phyloP scores from a whole-genome alignment of 2,329 filamentous ascomycete genomes.

The Emergomyces orientalis region DNA sequence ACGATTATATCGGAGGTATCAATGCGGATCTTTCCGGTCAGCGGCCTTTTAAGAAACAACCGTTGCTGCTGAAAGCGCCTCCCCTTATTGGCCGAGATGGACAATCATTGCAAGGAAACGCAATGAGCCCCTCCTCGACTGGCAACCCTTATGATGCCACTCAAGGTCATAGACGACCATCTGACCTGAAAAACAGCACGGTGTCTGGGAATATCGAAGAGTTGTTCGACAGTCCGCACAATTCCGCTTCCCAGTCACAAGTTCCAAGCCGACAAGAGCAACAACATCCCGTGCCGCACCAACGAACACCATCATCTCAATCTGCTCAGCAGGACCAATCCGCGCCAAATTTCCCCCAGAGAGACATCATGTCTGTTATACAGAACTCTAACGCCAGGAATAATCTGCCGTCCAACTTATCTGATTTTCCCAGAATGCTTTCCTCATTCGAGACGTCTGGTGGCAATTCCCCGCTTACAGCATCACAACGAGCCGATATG shows the following conservation, averaged over 20 bases:
- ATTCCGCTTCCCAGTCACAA: conserved; percentile 1
- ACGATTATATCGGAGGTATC: conserved; percentile 38
- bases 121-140: conserved; percentile 28
- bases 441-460: conserved; percentile 36
- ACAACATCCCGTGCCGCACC: conserved; percentile 8
- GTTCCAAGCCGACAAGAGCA: conserved; percentile 6
- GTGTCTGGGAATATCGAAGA: conserved; percentile 35
- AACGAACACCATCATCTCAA: conserved; percentile 9
- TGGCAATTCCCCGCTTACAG: conserved; percentile 36
- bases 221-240: conserved; percentile 29
- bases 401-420: conserved; percentile 28
- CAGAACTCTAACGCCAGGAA: conserved; percentile 40
- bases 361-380: conserved; percentile 43
- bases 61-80: conserved; percentile 39
- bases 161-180: conserved; percentile 18
- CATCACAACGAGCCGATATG: conserved; percentile 39
- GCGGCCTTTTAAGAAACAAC: conserved; percentile 39
- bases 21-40: conserved; percentile 19
- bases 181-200: conserved; percentile 26
- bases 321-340: conserved; percentile 15
- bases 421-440: conserved; percentile 39
- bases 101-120: conserved; percentile 26
- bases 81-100: conserved; percentile 20
- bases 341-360: conserved; percentile 23
- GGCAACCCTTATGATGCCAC: conserved; percentile 27